A percentile compares a stretch with the other conserved stretches of the same genome.
Evolutionary conservation across 1,284 basidiomycete species (phyloP).

Genomic region (Cutaneotrichosporon sp.): DNA sequence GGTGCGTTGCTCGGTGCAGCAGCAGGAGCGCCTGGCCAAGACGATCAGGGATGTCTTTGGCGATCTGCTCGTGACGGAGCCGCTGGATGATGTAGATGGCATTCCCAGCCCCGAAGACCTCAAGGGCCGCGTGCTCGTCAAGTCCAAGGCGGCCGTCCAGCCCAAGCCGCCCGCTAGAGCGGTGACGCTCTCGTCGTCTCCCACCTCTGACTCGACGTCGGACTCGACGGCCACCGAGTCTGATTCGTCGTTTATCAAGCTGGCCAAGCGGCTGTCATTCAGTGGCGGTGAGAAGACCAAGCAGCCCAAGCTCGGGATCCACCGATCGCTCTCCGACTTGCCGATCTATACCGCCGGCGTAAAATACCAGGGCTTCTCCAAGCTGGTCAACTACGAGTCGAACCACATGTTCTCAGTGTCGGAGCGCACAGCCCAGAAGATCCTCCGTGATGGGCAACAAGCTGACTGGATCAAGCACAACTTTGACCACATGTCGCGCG

Average conservation of each 20-base stretch:
- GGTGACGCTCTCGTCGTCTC: constrained; percentile 7
- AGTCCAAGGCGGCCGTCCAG: constrained; percentile 57
- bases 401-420: constrained; percentile 93
- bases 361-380: constrained; percentile 88
- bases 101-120: constrained; percentile 88
- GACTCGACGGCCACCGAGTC: constrained; percentile 48
- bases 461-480: constrained; percentile 86
- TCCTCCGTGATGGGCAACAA: constrained; percentile 56
- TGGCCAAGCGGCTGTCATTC: constrained; percentile 39
- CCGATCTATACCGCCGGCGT: constrained; percentile 95
- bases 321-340: constrained; percentile 68
- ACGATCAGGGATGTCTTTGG: constrained; percentile 81
- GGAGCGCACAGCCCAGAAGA: constrained; percentile 67
- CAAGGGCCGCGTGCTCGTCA: constrained; percentile 77
- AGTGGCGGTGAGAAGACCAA: constrained; percentile 7
- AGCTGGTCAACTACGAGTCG: constrained; percentile 79
- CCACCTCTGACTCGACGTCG: constrained; percentile 16
- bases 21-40: constrained; percentile 77
- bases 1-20: constrained; percentile 77
- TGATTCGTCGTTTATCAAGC: constrained; percentile 41
- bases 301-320: constrained; percentile 59
- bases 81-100: constrained; percentile 53
- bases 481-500: constrained; percentile 76
- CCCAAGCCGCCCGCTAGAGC: background rate
- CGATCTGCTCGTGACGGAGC: constrained; percentile 66